Conservation (phyloP, 306 rosid genomes). For the Phaseolus lunatus region DNA sequence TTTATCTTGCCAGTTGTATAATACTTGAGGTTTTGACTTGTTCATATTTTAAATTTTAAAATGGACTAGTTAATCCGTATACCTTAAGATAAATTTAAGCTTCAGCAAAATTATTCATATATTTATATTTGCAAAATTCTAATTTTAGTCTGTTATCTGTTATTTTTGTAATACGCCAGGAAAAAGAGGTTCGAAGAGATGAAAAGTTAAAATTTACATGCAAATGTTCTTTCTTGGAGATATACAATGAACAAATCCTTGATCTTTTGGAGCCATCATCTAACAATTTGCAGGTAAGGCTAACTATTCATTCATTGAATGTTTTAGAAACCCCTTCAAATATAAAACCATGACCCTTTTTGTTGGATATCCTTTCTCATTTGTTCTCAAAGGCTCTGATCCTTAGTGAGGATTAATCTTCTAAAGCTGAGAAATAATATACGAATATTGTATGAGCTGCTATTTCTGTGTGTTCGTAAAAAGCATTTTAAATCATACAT, state of each 20-base stretch:
- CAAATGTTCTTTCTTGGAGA: constrained; percentile 94
- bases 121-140: constrained; percentile 33
- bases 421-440: constrained; percentile 5
- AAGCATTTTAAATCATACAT: neutral
- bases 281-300: constrained; percentile 81
- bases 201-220: constrained; percentile 86
- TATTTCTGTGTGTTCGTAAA: constrained; percentile 17
- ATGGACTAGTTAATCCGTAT: constrained; percentile 1
- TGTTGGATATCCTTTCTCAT: constrained; percentile 14
- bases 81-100: neutral
- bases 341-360: constrained; percentile 4
- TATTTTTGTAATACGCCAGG: constrained; percentile 58
- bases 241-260: constrained; percentile 95
- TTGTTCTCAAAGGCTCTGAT: constrained; percentile 6
- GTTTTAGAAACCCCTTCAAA: constrained; percentile 5
- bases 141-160: constrained; percentile 1
- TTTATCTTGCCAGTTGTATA: neutral
- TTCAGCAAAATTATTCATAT: neutral
- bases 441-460: constrained; percentile 10
- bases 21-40: constrained; percentile 13
- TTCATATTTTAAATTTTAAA: neutral
- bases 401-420: constrained; percentile 4
- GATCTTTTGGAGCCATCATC: constrained; percentile 96
- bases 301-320: constrained; percentile 25
- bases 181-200: constrained; percentile 87